These are phyloP conservation scores for Tephrocybe sp. DNA, from an alignment of 768 basidiomycete species.

Conservation along the genomic window DNA sequence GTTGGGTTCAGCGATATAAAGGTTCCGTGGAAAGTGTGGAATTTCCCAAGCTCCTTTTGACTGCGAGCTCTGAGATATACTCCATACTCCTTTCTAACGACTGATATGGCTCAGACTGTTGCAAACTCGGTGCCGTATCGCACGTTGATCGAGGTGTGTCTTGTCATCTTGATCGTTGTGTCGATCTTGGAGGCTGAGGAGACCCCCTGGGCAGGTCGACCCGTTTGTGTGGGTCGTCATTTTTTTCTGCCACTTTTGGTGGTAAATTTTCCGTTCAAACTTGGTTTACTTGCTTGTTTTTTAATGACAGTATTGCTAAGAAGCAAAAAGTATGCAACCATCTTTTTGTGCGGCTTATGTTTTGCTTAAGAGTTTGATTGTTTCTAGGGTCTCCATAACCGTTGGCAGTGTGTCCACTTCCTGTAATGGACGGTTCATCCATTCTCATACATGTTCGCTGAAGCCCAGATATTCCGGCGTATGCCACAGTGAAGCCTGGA, in stretches of 20 bases:
- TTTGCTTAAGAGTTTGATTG: neutral
- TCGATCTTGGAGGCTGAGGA: neutral
- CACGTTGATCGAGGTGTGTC: constrained; percentile 51
- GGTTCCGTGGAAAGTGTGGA: neutral
- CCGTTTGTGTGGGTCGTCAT: constrained; percentile 55
- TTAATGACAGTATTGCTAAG: constrained; percentile 34
- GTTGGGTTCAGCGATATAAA: neutral
- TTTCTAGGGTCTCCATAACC: constrained; percentile 60
- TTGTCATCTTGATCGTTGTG: neutral
- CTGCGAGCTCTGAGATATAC: no score
- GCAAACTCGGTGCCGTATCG: constrained; percentile 61
- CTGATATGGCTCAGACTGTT: constrained; percentile 48
- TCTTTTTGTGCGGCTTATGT: no score
- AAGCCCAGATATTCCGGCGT: constrained; percentile 64
- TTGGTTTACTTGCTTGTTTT: no score
- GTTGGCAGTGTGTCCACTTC: constrained; percentile 60
- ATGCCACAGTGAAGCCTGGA: constrained; percentile 61
- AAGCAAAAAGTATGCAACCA: constrained; percentile 54
- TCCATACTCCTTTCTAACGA: neutral
- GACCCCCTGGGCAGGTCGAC: constrained; percentile 46
- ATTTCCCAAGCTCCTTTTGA: no score
- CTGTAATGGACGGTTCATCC: neutral
- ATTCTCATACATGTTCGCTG: neutral
- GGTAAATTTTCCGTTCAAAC: neutral
- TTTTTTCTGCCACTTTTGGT: neutral